phyloP scores from a whole-genome alignment of 1,139 yeast species.

The Zygotorulaspora mrakii region DNA sequence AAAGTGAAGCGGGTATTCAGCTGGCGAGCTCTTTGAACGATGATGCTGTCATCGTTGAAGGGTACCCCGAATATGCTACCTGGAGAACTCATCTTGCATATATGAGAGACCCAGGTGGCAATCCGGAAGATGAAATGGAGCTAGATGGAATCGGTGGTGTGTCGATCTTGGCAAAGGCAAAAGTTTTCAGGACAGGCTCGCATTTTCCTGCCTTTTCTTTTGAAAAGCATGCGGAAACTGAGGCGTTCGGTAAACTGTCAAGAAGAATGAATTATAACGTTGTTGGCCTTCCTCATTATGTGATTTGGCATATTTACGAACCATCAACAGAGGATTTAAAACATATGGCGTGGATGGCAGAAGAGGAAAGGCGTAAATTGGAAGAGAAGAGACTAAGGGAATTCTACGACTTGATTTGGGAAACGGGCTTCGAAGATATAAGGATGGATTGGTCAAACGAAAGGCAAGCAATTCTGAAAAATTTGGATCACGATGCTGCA shows the following conservation, averaged over 20 bases:
- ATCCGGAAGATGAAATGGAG: constrained; percentile 81
- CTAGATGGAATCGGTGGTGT: constrained; percentile 92
- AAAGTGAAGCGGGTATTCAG: constrained; percentile 76
- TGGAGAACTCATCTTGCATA: constrained; percentile 92
- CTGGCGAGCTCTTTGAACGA: constrained; percentile 64
- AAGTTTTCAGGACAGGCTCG: constrained; percentile 73
- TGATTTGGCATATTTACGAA: constrained; percentile 89
- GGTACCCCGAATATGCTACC: constrained; percentile 87
- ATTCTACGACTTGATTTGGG: constrained; percentile 72
- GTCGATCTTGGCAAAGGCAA: constrained; percentile 74
- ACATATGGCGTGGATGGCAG: constrained; percentile 97
- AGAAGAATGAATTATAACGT: constrained; percentile 78
- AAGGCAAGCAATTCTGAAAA: constrained; percentile 62
- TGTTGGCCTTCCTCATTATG: constrained; percentile 83
- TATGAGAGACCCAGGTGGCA: constrained; percentile 80
- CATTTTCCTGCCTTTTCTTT: constrained; percentile 90
- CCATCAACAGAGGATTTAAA: constrained; percentile 82
- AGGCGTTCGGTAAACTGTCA: constrained; percentile 85
- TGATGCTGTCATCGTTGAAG: constrained; percentile 88
- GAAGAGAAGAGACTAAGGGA: constrained; percentile 64
- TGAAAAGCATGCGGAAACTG: constrained; percentile 90
- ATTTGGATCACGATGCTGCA: constrained; percentile 54
- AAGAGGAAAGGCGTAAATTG: constrained; percentile 73
- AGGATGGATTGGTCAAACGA: constrained; percentile 65
- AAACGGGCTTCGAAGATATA: constrained; percentile 71